These are phyloP conservation scores for Trifolium pratense DNA, from an alignment of 306 rosid genomes.

Conservation along the genomic window DNA sequence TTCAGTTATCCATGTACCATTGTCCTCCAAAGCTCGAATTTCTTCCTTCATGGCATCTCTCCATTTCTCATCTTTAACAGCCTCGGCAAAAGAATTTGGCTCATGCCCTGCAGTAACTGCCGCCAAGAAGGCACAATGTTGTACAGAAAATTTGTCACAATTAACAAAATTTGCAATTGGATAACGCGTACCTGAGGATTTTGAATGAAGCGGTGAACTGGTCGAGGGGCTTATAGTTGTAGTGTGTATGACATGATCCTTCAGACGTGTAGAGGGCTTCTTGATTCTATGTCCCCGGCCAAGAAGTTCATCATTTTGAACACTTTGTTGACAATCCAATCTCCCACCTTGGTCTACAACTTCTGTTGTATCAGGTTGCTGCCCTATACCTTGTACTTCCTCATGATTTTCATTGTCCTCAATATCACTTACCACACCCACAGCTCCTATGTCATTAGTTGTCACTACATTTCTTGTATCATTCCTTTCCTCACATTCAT, in stretches of 20 bases:
- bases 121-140: background rate
- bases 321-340: background rate
- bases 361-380: background rate
- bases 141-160: background rate
- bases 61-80: conserved; percentile 3
- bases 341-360: background rate
- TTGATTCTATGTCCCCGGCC: background rate
- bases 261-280: background rate
- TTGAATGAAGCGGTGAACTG: background rate
- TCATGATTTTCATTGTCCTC: background rate
- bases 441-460: background rate
- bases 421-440: background rate
- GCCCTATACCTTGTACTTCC: background rate
- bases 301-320: background rate
- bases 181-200: background rate
- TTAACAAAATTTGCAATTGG: background rate
- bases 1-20: background rate
- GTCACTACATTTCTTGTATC: background rate
- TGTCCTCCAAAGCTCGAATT: background rate
- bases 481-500: background rate
- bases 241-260: background rate
- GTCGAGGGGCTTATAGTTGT: background rate
- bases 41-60: background rate
- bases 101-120: background rate
- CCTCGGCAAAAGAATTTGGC: background rate